Evolutionary conservation across 179 eudicot species (phyloP).

Genomic region (Spergularia azorica): DNA sequence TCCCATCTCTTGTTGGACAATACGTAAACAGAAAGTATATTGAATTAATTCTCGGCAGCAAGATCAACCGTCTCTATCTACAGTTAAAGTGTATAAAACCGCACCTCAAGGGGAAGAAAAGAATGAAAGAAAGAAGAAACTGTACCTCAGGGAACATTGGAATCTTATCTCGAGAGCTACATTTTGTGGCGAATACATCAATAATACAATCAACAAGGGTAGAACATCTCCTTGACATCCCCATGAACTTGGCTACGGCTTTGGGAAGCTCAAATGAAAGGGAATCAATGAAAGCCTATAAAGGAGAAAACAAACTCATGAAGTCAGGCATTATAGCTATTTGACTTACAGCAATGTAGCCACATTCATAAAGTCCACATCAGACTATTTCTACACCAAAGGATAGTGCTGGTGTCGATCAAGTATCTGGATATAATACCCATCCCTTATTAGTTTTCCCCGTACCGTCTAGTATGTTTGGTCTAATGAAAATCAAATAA

Average conservation of each 20-base stretch:
- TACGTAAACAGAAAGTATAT: background rate
- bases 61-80: no score
- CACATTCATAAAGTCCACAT: background rate
- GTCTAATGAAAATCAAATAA: no score
- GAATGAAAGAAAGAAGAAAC: no score
- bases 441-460: background rate
- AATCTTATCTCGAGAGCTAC: constrained; percentile 83
- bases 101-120: no score
- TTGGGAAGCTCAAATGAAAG: constrained; percentile 81
- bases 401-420: background rate
- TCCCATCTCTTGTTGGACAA: constrained; percentile 27
- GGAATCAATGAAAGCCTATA: constrained; percentile 69
- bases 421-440: background rate
- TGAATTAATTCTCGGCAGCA: background rate
- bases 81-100: no score
- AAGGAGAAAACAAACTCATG: constrained; percentile 12
- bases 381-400: background rate
- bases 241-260: constrained; percentile 66
- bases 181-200: constrained; percentile 47
- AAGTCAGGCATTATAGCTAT: no score
- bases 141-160: constrained; percentile 75
- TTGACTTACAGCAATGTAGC: no score
- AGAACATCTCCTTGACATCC: constrained; percentile 58
- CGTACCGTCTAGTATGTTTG: background rate
- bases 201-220: constrained; percentile 54